Conservation (phyloP, 1,284 basidiomycete genomes). For the Cryptococcus sp. region DNA sequence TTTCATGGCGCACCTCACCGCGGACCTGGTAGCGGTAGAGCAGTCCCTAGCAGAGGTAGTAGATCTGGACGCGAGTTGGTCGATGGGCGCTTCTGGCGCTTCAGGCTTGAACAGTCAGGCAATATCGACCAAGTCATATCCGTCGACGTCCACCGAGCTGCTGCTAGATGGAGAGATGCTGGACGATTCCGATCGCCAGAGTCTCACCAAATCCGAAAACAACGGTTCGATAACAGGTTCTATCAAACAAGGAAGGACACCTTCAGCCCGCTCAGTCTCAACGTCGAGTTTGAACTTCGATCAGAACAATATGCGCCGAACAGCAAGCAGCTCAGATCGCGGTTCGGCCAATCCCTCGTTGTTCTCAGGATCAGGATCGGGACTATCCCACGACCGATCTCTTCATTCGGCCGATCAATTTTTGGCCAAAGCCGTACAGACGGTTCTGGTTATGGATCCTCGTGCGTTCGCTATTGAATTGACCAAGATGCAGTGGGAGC, state of each 20-base stretch:
- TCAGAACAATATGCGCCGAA: background rate
- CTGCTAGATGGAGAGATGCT: conserved; percentile 25
- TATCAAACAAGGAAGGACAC: background rate
- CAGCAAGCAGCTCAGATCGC: background rate
- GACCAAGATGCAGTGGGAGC: conserved; percentile 50
- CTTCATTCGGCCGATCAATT: conserved; percentile 14
- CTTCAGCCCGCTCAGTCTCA: background rate
- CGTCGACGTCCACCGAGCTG: conserved; percentile 7
- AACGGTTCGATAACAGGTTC: background rate
- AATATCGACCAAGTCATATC: background rate
- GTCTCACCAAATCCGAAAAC: conserved; percentile 11
- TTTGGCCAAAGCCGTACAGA: conserved; percentile 15
- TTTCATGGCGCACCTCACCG: conserved; percentile 48
- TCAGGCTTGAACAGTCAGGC: background rate
- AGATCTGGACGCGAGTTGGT: conserved; percentile 49
- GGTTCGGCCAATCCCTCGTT: background rate
- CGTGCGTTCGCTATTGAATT: conserved; percentile 49
- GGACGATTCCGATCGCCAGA: conserved; percentile 25
- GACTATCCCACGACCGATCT: background rate
- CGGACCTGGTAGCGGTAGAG: conserved; percentile 42
- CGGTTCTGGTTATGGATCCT: conserved; percentile 34
- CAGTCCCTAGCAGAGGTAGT: conserved; percentile 23
- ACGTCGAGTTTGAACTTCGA: background rate
- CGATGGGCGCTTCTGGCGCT: conserved; percentile 14
- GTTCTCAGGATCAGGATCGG: background rate